These are phyloP conservation scores for Dissophora globulifera DNA, from an alignment of 192 early-diverging fungal genomes.

Conservation along the genomic window DNA sequence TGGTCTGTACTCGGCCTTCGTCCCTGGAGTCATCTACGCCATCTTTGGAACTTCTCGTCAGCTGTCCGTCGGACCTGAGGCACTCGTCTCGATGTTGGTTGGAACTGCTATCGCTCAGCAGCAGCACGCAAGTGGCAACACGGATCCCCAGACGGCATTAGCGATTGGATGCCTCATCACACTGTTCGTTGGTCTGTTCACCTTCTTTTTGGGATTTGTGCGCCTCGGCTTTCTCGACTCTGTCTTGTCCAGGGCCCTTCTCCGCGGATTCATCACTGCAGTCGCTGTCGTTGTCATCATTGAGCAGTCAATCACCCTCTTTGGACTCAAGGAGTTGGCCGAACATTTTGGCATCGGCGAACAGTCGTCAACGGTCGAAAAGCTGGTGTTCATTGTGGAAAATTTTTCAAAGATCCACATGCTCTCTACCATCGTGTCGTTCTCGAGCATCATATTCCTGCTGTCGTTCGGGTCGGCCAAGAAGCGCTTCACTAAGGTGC, in stretches of 20 bases:
- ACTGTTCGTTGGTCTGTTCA: conserved; percentile 92
- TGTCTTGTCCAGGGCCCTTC: conserved; percentile 90
- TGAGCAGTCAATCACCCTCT: conserved; percentile 83
- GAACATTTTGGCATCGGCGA: conserved; percentile 63
- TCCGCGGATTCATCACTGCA: conserved; percentile 96
- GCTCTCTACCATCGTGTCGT: conserved; percentile 77
- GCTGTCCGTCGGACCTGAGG: conserved; percentile 95
- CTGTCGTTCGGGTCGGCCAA: conserved; percentile 67
- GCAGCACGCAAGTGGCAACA: conserved; percentile 55
- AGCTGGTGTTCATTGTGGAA: conserved; percentile 72
- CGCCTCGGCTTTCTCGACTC: conserved; percentile 98
- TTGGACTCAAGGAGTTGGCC: conserved; percentile 66
- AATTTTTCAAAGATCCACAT: conserved; percentile 74
- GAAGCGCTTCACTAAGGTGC: conserved; percentile 53
- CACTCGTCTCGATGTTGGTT: conserved; percentile 88
- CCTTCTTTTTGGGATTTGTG: conserved; percentile 94
- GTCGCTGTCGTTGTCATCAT: conserved; percentile 93
- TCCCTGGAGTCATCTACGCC: conserved; percentile 86
- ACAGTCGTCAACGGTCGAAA: conserved; percentile 83
- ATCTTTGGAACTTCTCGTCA: conserved; percentile 95
- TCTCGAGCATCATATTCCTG: conserved; percentile 77
- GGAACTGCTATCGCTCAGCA: conserved; percentile 69
- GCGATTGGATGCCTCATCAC: conserved; percentile 79
- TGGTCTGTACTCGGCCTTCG: conserved; percentile 89
- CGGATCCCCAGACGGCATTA: conserved; percentile 60